Percentiles rank a stretch among this genome's conserved stretches.
These are phyloP conservation scores for Lentinula lateritia DNA, from an alignment of 768 basidiomycete species.

Conservation along the genomic window DNA sequence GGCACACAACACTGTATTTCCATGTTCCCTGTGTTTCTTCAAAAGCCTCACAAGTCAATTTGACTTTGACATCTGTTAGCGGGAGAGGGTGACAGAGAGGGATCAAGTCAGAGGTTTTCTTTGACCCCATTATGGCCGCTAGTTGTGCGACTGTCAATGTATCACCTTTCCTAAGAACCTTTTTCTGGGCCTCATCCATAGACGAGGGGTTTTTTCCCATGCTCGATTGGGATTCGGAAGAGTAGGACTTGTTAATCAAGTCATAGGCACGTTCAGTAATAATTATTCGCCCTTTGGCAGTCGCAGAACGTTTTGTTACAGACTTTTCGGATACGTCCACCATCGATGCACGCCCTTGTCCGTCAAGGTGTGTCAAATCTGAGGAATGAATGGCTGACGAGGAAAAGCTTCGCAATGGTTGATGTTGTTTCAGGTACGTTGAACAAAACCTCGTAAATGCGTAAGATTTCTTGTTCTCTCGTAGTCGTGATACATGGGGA, in stretches of 20 bases:
- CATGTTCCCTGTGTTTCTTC: neutral
- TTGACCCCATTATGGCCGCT: constrained; percentile 84
- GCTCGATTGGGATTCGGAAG: constrained; percentile 13
- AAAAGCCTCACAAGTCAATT: constrained; percentile 41
- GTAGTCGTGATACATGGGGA: neutral
- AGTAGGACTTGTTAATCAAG: constrained; percentile 45
- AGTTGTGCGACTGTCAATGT: constrained; percentile 73
- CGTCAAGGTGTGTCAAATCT: constrained; percentile 4
- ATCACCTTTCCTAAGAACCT: constrained; percentile 62
- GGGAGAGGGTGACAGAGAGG: constrained; percentile 85
- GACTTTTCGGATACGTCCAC: constrained; percentile 71
- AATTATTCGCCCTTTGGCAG: constrained; percentile 67
- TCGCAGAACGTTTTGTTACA: constrained; percentile 61
- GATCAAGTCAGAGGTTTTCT: constrained; percentile 78
- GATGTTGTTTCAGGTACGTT: neutral
- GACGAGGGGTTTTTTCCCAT: constrained; percentile 8
- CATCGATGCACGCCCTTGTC: constrained; percentile 66
- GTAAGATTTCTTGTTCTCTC: neutral
- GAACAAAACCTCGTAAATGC: neutral
- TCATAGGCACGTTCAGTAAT: constrained; percentile 63
- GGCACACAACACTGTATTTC: constrained; percentile 52
- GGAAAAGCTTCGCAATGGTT: neutral
- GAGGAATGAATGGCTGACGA: neutral
- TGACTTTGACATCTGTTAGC: constrained; percentile 65
- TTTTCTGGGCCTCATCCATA: constrained; percentile 34